A percentile compares a stretch with the other conserved stretches of the same genome.
phyloP scores from a whole-genome alignment of 192 early-diverging fungal species.

The Podila clonocystis region DNA sequence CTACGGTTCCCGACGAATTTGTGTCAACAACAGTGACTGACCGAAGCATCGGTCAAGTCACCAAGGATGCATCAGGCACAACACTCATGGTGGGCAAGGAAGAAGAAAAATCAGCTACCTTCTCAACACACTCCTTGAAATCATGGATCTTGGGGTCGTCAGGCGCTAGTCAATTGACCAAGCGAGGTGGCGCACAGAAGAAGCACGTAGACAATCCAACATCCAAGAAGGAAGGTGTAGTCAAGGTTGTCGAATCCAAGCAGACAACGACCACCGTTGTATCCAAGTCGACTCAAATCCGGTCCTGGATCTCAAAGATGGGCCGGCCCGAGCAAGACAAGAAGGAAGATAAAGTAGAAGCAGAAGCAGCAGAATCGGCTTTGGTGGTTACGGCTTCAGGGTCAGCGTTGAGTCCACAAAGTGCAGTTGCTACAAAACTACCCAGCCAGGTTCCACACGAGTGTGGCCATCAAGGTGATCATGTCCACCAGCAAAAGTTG shows the following conservation, averaged over 20 bases:
- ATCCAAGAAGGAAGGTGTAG: constrained; percentile 1
- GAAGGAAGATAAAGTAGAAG: background rate
- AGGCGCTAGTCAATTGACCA: constrained; percentile 4
- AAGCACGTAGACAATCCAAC: background rate
- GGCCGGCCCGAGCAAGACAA: background rate
- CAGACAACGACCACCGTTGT: constrained; percentile 8
- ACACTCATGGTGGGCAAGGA: background rate
- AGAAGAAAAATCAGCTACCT: background rate
- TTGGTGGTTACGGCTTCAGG: background rate
- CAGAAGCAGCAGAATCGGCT: background rate
- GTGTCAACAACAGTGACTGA: background rate
- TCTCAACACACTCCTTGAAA: background rate
- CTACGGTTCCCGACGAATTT: background rate
- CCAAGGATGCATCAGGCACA: background rate
- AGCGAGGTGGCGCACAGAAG: background rate
- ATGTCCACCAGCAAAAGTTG: background rate
- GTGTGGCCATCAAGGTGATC: background rate
- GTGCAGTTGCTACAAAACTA: no score
- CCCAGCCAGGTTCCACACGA: no score
- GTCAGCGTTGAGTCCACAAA: no score
- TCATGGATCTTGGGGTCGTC: background rate
- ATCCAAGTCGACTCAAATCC: constrained; percentile 13
- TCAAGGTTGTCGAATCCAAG: constrained; percentile 2
- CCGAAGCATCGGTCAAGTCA: background rate
- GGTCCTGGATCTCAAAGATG: constrained; percentile 34